Base-by-base conservation (phyloP, 2,329 filamentous ascomycete genomes). In the Cadophora luteo-olivacea region DNA sequence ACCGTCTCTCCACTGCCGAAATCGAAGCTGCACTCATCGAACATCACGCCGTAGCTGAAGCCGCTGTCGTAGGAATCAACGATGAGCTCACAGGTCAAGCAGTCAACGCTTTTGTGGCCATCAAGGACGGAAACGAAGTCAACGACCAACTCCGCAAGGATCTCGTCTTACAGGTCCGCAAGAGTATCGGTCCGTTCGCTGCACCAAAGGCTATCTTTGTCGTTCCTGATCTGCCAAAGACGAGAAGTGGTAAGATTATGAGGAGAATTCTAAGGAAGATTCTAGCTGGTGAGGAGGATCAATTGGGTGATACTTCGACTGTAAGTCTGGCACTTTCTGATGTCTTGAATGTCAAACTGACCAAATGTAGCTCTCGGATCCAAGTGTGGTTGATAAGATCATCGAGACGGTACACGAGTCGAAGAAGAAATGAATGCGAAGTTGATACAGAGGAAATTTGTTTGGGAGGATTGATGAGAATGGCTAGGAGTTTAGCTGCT, bases 201-300 rank as follows among this genome's bases (percentile, higher is more conserved):
- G 94, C 96, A 38, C 96, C 96, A 72, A 99, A 98, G 86, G 92
- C 91, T 24, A 91, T 99, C 72, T 96, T 90, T 79, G 88, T 97
- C 65, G 92, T 99, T 55, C 91, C 94, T 3, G 96, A 99, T 79
- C 87, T 99, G 73, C 96, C 96, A 77, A 98, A 99, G 89, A 99
- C 96, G 48, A 88, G 96, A 75, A 97, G 92, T 75, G 96, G 96
- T 74, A 99, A 99, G 91, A 99, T 99, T 78, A 99, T 99, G 96
- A 89, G 96, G 72, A 90, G 96, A 72, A 97, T 99, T 78, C 82
- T 99, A 84, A 88, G 96, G 77, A 99, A 99, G 92, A 97, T 99
- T 78, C 82, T 99, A 75, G 94, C 94, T 19, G 95, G 95, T 45
- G 96, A 99, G 84, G 95, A 97, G 82, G 96, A 99, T 80, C 94